These are phyloP conservation scores for Pleurotus giganteus DNA, from an alignment of 768 basidiomycete genomes.

Conservation along the genomic window DNA sequence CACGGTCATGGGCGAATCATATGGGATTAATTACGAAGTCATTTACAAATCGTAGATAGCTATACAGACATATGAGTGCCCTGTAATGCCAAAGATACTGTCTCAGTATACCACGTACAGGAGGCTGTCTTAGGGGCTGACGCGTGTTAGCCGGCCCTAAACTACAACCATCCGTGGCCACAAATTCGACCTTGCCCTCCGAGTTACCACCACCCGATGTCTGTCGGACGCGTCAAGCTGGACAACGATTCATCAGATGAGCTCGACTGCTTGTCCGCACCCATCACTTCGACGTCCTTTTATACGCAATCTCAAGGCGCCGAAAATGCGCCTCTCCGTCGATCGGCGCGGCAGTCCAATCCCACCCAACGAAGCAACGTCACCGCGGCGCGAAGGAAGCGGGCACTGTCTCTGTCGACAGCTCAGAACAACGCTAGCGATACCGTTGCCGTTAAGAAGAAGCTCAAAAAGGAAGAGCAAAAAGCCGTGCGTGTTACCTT, in stretches of 20 bases:
- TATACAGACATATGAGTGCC: too few species aligned
- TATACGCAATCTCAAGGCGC: background rate
- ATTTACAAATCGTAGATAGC: too few species aligned
- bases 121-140: too few species aligned
- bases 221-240: background rate
- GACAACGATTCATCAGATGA: conserved; percentile 7
- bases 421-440: background rate
- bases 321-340: background rate
- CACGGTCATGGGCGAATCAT: too few species aligned
- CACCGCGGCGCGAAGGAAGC: background rate
- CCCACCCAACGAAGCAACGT: background rate
- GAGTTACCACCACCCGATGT: background rate
- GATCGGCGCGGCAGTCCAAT: background rate
- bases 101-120: too few species aligned
- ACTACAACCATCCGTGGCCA: background rate
- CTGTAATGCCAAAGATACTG: too few species aligned
- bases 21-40: too few species aligned
- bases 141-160: conserved; percentile 12
- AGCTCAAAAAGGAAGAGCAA: conserved; percentile 9
- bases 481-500: conserved; percentile 13
- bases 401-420: conserved; percentile 4
- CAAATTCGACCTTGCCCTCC: background rate
- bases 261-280: conserved; percentile 4
- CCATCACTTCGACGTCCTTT: background rate
- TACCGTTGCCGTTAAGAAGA: conserved; percentile 2